phyloP scores from a whole-genome alignment of 148 eudicot species.

The Polygonum maritimum region DNA sequence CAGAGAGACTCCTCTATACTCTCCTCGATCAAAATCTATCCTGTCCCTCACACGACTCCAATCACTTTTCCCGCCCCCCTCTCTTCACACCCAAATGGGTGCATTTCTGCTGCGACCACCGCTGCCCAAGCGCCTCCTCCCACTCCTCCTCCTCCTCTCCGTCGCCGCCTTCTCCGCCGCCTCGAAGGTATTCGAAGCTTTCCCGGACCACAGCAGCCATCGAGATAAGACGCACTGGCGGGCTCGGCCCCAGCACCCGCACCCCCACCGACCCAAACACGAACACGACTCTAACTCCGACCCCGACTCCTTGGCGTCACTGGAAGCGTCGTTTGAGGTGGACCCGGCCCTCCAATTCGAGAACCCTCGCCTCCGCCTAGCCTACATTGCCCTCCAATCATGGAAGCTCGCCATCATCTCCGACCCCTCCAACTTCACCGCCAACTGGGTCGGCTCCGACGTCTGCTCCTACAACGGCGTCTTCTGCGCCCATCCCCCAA shows the following conservation, averaged over 20 bases:
- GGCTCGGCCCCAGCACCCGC: background rate
- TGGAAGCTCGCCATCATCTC: slow-evolving; percentile 71
- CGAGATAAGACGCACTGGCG: background rate
- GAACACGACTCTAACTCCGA: background rate
- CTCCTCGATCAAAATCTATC: background rate
- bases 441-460: slow-evolving; percentile 63
- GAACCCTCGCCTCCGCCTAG: slow-evolving; percentile 41
- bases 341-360: slow-evolving; percentile 25
- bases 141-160: background rate
- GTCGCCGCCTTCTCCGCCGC: background rate
- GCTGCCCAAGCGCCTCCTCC: background rate
- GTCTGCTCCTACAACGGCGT: slow-evolving; percentile 77
- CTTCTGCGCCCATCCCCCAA: slow-evolving; percentile 41
- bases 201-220: background rate
- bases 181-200: background rate
- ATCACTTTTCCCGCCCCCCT: background rate
- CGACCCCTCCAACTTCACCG: slow-evolving; percentile 75
- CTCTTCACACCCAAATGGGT: background rate
- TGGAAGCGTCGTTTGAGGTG: background rate
- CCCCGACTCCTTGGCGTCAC: background rate
- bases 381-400: slow-evolving; percentile 78
- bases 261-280: background rate
- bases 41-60: background rate
- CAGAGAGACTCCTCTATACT: background rate
- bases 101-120: background rate